phyloP scores from a whole-genome alignment of 306 rosid species.

The Pueraria montana region DNA sequence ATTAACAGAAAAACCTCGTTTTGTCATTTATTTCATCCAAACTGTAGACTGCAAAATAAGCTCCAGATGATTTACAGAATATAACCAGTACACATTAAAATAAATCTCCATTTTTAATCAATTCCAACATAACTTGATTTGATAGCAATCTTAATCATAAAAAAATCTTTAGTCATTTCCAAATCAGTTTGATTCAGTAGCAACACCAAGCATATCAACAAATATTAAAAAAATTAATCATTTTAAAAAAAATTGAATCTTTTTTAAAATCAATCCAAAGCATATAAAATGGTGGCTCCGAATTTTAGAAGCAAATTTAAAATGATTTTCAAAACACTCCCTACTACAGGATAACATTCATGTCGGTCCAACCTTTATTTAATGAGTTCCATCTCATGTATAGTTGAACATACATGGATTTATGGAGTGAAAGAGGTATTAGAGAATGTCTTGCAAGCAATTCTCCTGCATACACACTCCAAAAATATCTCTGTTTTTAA shows the following conservation, averaged over 20 bases:
- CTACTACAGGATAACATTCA: background rate
- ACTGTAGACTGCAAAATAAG: constrained; percentile 31
- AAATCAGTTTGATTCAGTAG: background rate
- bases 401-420: background rate
- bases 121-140: background rate
- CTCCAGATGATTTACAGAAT: constrained; percentile 60
- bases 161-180: too few species aligned
- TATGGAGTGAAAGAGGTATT: background rate
- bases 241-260: too few species aligned
- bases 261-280: too few species aligned
- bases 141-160: background rate
- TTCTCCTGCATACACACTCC: background rate
- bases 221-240: background rate
- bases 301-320: too few species aligned
- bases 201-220: background rate
- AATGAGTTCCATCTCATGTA: background rate
- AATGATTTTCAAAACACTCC: background rate
- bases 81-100: background rate
- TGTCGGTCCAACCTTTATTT: background rate
- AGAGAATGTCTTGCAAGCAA: constrained; percentile 17
- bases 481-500: background rate
- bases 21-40: too few species aligned
- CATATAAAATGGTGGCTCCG: too few species aligned
- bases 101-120: background rate
- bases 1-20: too few species aligned